Evolutionary conservation across 345 rosid genomes (phyloP), one percentile per base, ranked within the genome.

Genomic region (Citrus inodora): DNA sequence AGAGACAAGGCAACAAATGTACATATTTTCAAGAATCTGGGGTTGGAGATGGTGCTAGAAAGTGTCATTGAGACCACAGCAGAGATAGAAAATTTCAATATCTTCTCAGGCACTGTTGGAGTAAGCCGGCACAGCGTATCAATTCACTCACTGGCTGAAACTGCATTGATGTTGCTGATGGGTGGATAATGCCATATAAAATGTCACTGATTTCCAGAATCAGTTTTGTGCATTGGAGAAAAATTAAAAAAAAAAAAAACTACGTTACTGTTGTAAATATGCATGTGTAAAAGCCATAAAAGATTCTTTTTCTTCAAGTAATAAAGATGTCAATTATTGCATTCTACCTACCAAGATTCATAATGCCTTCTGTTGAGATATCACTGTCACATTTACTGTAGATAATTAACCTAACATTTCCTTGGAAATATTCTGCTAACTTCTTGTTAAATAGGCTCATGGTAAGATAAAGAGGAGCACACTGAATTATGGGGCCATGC

Each of bases 81-180:
- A 32, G 97, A 92, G 85, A 78, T 91, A 9, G 98, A 94, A 79
- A 92, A 85, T 87, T 92, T 91, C 81, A 89, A 87, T 75, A 85
- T 92, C 38, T 92, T 94, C 91, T 94, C 93, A 0, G 94, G 94
- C 32, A 86, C 87, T 58, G 90, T 88, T 38, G 97, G 97, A 38
- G 67, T 92, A 61, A 89, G 91, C 83, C 85, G 93, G 59, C 92
- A 92, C 83, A 86, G 87, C 81, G 78, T 81, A 48, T 81, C 92
- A 33, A 91, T 91, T 76, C 93, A 91, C 78, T 83, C 87, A 65
- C 79, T 94, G 74, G 90, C 87, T 5, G 94, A 90, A 79, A 81
- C 87, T 27, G 91, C 92, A 25, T 48, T 87, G 78, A 72, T 79
- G 82, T 71, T 86, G 78, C 90, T 87, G n/a, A 72, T 71, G 55